Base-by-base conservation (phyloP, 2,329 filamentous ascomycete genomes). In the Eutypella sp. region DNA sequence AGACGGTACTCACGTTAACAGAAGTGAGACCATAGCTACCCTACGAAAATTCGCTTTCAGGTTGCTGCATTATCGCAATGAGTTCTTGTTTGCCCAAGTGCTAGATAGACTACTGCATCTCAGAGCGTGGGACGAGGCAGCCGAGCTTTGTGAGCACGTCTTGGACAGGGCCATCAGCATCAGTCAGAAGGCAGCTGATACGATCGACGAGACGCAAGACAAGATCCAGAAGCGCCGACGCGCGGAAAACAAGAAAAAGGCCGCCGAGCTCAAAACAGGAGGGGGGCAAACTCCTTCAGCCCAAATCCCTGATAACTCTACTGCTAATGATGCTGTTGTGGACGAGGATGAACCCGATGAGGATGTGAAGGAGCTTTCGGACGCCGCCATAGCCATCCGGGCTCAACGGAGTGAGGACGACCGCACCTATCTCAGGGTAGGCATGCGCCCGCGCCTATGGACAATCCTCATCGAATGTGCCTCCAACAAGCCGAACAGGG, bases 391-490 rank as follows among this genome's bases (percentile, higher is more conserved):
- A 13, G 5, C 8, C 5, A 5, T 39, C 4, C 19, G 18, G 16
- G 4, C 10, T 6, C 19, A 24, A n/a, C 36, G 36, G 15, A 39
- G 44, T 24, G 19, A 22, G 27, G 6, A 34, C 40, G 33, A 40
- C 44, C 23, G 20, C 7, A 42, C 44, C 3, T 49, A 42, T n/a
- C 39, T 23, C 23, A 47, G 22, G 10, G 31, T 41, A 7, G 42
- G 38, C 9, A 42, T 42, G 39, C 53, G 58, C 37, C 70, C 66
- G 63, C 48, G 55, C 4, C 50, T 71, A 10, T 72, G 70, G 68
- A 56, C 57, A n/a, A 53, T 62, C 7, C 65, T 72, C 22, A 67
- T 72, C 11, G 53, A 59, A 13, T 70, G 69, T 6, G 70, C 69
- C 7, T 51, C 57, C 3, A 55, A 64, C 7, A 50, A 68, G 3